A percentile compares a stretch with the other conserved stretches of the same genome.
Evolutionary conservation across 176 grass and related monocot genomes (phyloP).

Genomic region (Pontederia crassipes): DNA sequence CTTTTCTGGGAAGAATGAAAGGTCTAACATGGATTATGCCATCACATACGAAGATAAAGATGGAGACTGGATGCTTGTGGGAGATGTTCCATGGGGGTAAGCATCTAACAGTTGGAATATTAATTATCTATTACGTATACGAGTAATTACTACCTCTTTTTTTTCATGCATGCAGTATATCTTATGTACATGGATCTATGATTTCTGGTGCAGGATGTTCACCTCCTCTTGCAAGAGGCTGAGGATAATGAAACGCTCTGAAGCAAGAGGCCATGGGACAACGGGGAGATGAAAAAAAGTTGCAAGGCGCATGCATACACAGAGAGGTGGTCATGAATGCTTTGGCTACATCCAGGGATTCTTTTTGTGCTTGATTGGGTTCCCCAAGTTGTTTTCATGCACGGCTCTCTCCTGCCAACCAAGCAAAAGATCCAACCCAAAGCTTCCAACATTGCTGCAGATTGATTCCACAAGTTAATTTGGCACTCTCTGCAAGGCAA

Average conservation of each 20-base stretch:
- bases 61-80: conserved; percentile 76
- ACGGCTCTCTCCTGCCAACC: too few species aligned
- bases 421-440: too few species aligned
- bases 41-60: conserved; percentile 87
- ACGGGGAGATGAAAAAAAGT: neutral
- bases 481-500: too few species aligned
- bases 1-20: conserved; percentile 26
- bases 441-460: too few species aligned
- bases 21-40: conserved; percentile 22
- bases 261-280: conserved; percentile 38
- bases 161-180: neutral
- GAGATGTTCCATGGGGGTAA: conserved; percentile 96
- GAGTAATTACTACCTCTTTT: neutral
- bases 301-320: neutral
- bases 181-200: neutral
- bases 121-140: conserved; percentile 41
- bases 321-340: neutral
- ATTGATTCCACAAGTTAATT: too few species aligned
- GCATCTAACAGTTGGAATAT: conserved; percentile 29
- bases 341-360: neutral
- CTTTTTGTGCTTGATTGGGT: too few species aligned
- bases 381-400: too few species aligned
- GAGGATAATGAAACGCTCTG: conserved; percentile 72
- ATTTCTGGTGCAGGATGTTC: conserved; percentile 52
- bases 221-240: conserved; percentile 84